Evolutionary conservation across 1,284 basidiomycete species (phyloP), one percentile per base, ranked within the genome.

Genomic region (Heliocybe sulcata): DNA sequence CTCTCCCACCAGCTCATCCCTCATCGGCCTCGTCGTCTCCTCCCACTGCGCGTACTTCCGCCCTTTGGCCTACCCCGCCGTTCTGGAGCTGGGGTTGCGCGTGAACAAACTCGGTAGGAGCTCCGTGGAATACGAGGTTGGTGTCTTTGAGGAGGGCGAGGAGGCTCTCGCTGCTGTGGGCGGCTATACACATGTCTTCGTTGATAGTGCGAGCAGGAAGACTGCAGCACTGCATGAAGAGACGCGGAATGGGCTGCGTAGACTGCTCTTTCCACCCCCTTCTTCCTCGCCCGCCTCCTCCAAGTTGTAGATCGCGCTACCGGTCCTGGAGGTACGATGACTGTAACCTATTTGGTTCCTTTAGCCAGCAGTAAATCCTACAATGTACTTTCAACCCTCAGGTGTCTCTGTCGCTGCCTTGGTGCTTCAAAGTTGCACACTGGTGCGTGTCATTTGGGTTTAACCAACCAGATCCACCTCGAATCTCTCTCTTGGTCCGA

Each of bases 161-260:
- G 72, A 79, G 20, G 35, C 58, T 3, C 78, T 81, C 0, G 77
- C 77, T 4, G 87, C 83, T 2, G 85, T 90, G 2, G 88, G 87
- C 2, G 87, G 86, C 2, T 90, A 89, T 56, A 90, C 86, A 0
- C 88, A 90, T 65, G 88, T 90, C n/a, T 90, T 90, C 61, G 88
- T 90, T 1, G 79, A 82, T 23, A 77, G 75, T 45, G 59, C 63
- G 55, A 76, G 74, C 38, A 69, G 87, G 45, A 82, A 78, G 67
- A 83, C 82, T 55, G 67, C 67, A 0, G 57, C 68, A 0, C 82
- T 90, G 61, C 64, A 60, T 27, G 57, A 62, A 4, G 63, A 61
- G 27, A 72, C 70, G 23, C 73, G 71, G 59, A 65, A 63, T 2
- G 81, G 81, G 1, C 65, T 87, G 27, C 57, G 59, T 42, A 73